A percentile compares a stretch with the other conserved stretches of the same genome.
Evolutionary conservation across 371 early-diverging fungal genomes (phyloP).

Genomic region (Zychaea mexicana): DNA sequence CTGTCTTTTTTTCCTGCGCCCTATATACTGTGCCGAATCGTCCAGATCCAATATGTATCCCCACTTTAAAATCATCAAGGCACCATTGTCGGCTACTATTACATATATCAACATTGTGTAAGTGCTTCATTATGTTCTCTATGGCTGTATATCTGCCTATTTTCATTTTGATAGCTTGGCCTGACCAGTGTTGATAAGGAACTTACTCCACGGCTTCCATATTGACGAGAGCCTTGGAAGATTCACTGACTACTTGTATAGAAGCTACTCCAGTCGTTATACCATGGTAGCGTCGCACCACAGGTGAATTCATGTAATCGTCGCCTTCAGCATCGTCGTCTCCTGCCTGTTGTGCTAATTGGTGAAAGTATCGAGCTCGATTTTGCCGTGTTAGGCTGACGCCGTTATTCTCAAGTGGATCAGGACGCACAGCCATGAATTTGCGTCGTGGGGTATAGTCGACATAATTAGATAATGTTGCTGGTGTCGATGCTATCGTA

Average conservation of each 20-base stretch:
- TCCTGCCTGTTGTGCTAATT: slow-evolving; percentile 22
- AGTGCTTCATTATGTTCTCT: no score
- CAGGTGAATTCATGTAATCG: slow-evolving; percentile 45
- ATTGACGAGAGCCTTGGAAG: background rate
- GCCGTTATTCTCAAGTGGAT: slow-evolving; percentile 3
- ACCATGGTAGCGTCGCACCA: slow-evolving; percentile 36
- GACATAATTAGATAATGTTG: slow-evolving; percentile 35
- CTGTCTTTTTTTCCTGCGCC: slow-evolving; percentile 85
- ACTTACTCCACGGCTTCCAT: background rate
- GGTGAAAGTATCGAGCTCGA: slow-evolving; percentile 33
- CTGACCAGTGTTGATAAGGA: background rate
- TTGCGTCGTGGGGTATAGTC: slow-evolving; percentile 46
- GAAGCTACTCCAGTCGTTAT: slow-evolving; percentile 20
- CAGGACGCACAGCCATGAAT: slow-evolving; percentile 2
- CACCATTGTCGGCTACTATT: slow-evolving; percentile 61
- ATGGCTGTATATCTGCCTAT: no score
- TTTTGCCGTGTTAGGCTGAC: slow-evolving; percentile 25
- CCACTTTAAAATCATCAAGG: slow-evolving; percentile 95
- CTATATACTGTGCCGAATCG: slow-evolving; percentile 97
- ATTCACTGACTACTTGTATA: slow-evolving; percentile 2
- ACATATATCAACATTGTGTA: background rate
- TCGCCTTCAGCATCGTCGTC: background rate
- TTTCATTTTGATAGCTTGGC: no score
- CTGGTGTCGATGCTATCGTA: background rate
- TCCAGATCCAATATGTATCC: slow-evolving; percentile 91